phyloP scores from a whole-genome alignment of 2,329 filamentous ascomycete species.

The Colletotrichum orchidophilum region DNA sequence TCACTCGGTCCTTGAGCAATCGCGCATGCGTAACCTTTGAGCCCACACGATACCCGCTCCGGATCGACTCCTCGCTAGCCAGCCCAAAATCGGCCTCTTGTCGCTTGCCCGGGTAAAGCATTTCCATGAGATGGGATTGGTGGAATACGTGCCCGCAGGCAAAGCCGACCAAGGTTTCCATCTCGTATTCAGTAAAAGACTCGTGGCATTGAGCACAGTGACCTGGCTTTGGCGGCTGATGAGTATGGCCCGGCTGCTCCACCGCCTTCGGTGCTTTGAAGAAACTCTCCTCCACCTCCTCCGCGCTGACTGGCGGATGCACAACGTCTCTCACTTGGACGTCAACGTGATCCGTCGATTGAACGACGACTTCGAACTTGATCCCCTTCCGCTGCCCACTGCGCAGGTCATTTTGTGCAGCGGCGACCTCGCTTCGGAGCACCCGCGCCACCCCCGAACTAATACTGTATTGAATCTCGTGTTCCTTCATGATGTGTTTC shows the following conservation, averaged over 20 bases:
- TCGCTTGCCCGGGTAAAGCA: slow-evolving; percentile 55
- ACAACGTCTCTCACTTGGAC: slow-evolving; percentile 51
- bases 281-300: slow-evolving; percentile 34
- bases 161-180: slow-evolving; percentile 80
- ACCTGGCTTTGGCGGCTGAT: slow-evolving; percentile 55
- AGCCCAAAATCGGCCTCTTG: slow-evolving; percentile 58
- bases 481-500: slow-evolving; percentile 90
- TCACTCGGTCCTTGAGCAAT: slow-evolving; percentile 76
- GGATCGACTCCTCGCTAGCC: slow-evolving; percentile 51
- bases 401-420: slow-evolving; percentile 82
- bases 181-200: slow-evolving; percentile 68
- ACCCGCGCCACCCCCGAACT: slow-evolving; percentile 89
- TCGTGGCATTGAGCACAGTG: slow-evolving; percentile 68
- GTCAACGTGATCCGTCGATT: slow-evolving; percentile 53
- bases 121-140: slow-evolving; percentile 73
- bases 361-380: slow-evolving; percentile 80
- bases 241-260: slow-evolving; percentile 42
- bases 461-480: slow-evolving; percentile 94
- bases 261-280: slow-evolving; percentile 24
- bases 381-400: slow-evolving; percentile 85
- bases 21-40: slow-evolving; percentile 89
- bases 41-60: slow-evolving; percentile 73
- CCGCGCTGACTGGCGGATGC: slow-evolving; percentile 17
- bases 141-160: slow-evolving; percentile 87
- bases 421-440: slow-evolving; percentile 84